A percentile compares a stretch with the other conserved stretches of the same genome.
Conservation (phyloP, 2,329 filamentous ascomycete species). For the Penicillium frequentans region DNA sequence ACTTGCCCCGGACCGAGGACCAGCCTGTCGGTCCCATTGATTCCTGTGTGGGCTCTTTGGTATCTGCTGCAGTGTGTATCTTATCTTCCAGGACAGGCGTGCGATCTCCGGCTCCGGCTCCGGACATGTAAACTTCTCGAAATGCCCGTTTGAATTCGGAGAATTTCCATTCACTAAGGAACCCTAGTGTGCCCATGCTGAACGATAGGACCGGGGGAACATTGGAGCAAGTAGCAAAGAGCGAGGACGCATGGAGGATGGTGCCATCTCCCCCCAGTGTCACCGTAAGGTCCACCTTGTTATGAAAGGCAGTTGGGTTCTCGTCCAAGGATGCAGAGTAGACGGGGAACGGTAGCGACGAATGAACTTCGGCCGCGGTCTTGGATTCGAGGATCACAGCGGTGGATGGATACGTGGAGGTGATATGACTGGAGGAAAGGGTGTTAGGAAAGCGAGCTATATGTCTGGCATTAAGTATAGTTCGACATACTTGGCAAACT, state of each 20-base stretch:
- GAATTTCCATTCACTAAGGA: constrained; percentile 96
- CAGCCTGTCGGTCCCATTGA: constrained; percentile 56
- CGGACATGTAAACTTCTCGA: constrained; percentile 87
- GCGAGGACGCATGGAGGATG: constrained; percentile 78
- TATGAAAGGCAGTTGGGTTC: constrained; percentile 57
- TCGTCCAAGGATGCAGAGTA: constrained; percentile 51
- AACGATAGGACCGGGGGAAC: constrained; percentile 93
- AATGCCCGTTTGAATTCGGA: constrained; percentile 88
- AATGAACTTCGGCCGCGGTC: constrained; percentile 71
- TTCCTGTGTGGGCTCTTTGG: constrained; percentile 20
- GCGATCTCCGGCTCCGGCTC: constrained; percentile 54
- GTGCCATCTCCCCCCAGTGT: constrained; percentile 94
- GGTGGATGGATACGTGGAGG: constrained; percentile 74
- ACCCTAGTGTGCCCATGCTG: constrained; percentile 94
- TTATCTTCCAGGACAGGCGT: constrained; percentile 41
- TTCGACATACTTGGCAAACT: constrained; percentile 52
- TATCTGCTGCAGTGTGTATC: constrained; percentile 21
- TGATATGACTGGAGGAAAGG: constrained; percentile 64
- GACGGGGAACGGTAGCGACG: constrained; percentile 69
- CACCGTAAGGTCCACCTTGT: constrained; percentile 83
- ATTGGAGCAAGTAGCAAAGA: constrained; percentile 76
- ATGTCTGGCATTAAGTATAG: constrained; percentile 1
- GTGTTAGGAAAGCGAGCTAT: constrained; percentile 35
- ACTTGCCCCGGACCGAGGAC: constrained; percentile 75
- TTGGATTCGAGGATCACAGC: constrained; percentile 80